Percentiles rank a stretch among this genome's conserved stretches.
Evolutionary conservation across 2,329 filamentous ascomycete species (phyloP).

Genomic region (Trichophyton benhamiae): DNA sequence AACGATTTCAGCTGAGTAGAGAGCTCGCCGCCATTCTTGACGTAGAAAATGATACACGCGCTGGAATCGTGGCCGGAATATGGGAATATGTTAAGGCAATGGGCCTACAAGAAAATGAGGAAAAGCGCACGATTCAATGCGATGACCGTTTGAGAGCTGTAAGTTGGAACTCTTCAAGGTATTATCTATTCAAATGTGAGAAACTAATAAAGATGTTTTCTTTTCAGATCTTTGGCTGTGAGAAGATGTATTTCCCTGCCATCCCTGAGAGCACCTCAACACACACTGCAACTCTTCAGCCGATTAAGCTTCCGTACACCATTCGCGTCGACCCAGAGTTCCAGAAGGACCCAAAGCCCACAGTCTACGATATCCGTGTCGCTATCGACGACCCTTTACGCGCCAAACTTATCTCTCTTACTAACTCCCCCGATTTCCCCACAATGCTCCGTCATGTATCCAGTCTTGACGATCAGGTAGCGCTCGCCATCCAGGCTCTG

Average conservation of each 20-base stretch:
- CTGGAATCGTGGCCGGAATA: conserved; percentile 77
- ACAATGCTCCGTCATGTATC: conserved; percentile 64
- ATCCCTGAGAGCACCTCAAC: conserved; percentile 67
- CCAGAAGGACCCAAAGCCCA: conserved; percentile 60
- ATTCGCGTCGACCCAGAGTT: conserved; percentile 84
- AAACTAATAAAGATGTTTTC: not conserved
- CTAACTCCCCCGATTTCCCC: conserved; percentile 58
- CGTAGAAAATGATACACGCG: conserved; percentile 71
- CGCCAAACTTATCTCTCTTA: conserved; percentile 50
- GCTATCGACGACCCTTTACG: conserved; percentile 71
- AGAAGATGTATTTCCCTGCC: conserved; percentile 73
- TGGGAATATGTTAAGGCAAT: conserved; percentile 90
- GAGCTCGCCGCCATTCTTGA: conserved; percentile 75
- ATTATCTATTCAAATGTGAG: not conserved
- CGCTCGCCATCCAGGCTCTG: conserved; percentile 69
- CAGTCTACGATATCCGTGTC: conserved; percentile 82
- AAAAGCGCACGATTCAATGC: conserved; percentile 83
- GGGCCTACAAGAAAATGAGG: conserved; percentile 83
- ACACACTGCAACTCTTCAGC: conserved; percentile 67
- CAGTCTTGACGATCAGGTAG: conserved; percentile 70
- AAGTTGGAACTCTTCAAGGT: conserved; percentile 21
- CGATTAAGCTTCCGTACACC: conserved; percentile 77
- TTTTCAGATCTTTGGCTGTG: conserved; percentile 56
- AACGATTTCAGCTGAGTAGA: conserved; percentile 68
- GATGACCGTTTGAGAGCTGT: conserved; percentile 71